These are phyloP conservation scores for Beta vulgaris DNA, from an alignment of 148 eudicot genomes.

Conservation along the genomic window DNA sequence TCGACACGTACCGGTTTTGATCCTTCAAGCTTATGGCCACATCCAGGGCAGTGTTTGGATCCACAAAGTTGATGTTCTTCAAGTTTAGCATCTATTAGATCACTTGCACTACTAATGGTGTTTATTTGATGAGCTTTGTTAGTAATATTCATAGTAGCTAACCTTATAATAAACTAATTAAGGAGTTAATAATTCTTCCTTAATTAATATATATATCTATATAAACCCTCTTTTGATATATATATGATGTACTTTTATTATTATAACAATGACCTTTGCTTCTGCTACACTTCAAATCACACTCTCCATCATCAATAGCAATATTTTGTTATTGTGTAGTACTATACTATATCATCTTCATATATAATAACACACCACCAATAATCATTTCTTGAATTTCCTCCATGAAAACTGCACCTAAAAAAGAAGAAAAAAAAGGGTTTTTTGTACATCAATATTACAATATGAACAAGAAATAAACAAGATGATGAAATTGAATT, in stretches of 20 bases:
- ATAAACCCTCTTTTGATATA: too few species aligned
- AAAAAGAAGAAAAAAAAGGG: neutral
- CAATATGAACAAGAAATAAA: neutral
- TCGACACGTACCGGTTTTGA: conserved; percentile 74
- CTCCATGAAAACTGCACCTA: neutral
- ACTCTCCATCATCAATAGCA: conserved; percentile 20
- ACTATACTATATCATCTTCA: conserved; percentile 11
- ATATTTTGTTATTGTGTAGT: conserved; percentile 22
- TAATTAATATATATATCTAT: too few species aligned
- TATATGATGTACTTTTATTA: too few species aligned
- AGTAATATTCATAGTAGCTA: conserved; percentile 28
- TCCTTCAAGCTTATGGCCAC: conserved; percentile 89
- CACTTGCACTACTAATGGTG: conserved; percentile 59
- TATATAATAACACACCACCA: conserved; percentile 20
- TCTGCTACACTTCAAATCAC: conserved; percentile 39
- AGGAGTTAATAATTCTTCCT: neutral
- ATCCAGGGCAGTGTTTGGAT: conserved; percentile 89
- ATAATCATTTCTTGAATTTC: conserved; percentile 23
- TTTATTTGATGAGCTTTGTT: conserved; percentile 38
- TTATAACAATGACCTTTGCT: conserved; percentile 37
- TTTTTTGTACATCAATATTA: neutral
- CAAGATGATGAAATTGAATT: neutral
- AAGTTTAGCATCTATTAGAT: conserved; percentile 94
- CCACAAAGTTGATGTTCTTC: conserved; percentile 94
- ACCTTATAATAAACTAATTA: conserved; percentile 15